Base-by-base conservation (phyloP, 192 early-diverging fungal species). In the Helicostylum pulchrum region DNA sequence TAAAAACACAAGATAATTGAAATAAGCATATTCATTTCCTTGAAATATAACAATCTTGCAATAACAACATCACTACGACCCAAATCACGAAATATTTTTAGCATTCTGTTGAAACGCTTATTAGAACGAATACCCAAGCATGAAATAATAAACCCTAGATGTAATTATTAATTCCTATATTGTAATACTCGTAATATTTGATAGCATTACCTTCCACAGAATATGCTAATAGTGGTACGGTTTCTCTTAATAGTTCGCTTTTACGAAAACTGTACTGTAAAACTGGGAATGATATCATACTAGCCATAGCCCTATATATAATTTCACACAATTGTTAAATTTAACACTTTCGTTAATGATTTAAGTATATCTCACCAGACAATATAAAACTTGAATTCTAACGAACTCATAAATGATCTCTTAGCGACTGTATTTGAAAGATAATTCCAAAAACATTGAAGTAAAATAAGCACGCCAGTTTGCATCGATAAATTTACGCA, bases 381-480 rank as follows among this genome's bases (percentile, higher is more conserved):
- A 34, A 80, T 72, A 39, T 74, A 77, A 47, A 73, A 68, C 51
- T 61, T 77, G 42, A 80, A 80, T 64, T 80, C 78, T 42, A 55
- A 77, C 21, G 76, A 78, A 43, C 45, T 62, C 76, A 80, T 75
- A 50, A 80, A 80, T 4, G 55, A 62, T 8, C 68, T 63, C 26
- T 77, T 77, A 32, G 73, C 75, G 10, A 80, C 59, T 39, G 56
- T 58, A 23, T 75, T 72, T 7, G 65, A 70, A 34, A 80, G 62
- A 62, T 80, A 80, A 51, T 77, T 74, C 78, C 78, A 80, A 61
- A 80, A 80, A n/a, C 72, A 74, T 65, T 77, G 78, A 32, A 80
- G 7, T 0, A 80, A 62, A 43, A 80, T 77, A 54, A 80, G 69
- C 7, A 71, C 53, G 11, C 75, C 64, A 36, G 75, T 77, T 46